Conservation (phyloP, 495 filamentous ascomycete species). For the Hapsidospora chrysogenum region DNA sequence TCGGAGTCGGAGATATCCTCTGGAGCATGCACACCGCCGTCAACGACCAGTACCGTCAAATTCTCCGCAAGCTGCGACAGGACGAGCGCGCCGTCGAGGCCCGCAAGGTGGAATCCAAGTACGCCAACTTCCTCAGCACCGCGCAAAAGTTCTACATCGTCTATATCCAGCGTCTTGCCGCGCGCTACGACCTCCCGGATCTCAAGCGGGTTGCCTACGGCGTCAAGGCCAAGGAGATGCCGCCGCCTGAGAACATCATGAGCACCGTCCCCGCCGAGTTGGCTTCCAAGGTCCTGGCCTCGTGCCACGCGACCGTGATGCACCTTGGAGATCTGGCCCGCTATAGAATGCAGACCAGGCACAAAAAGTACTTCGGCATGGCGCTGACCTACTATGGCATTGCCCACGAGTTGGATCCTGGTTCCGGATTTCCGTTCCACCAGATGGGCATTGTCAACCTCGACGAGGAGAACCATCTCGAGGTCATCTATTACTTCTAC, state of each 20-base stretch:
- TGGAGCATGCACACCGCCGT: slow-evolving; percentile 69
- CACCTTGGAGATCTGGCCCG: slow-evolving; percentile 81
- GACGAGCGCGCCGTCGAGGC: slow-evolving; percentile 51
- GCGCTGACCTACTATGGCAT: slow-evolving; percentile 75
- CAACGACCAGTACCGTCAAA: slow-evolving; percentile 59
- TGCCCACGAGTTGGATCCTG: slow-evolving; percentile 60
- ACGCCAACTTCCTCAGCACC: slow-evolving; percentile 67
- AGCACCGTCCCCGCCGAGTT: slow-evolving; percentile 23
- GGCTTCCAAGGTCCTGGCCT: slow-evolving; percentile 41
- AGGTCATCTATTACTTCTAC: slow-evolving; percentile 79
- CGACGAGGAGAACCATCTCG: slow-evolving; percentile 58
- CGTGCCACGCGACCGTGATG: slow-evolving; percentile 72
- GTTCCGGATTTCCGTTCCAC: slow-evolving; percentile 68
- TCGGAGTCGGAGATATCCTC: slow-evolving; percentile 48
- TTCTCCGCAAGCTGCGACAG: slow-evolving; percentile 23
- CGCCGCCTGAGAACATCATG: slow-evolving; percentile 11
- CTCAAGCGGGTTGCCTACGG: slow-evolving; percentile 53
- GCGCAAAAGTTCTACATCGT: slow-evolving; percentile 74
- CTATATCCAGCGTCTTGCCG: slow-evolving; percentile 64
- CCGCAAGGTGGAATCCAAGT: slow-evolving; percentile 66
- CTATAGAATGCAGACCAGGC: slow-evolving; percentile 42
- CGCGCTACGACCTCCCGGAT: slow-evolving; percentile 55
- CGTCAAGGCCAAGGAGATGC: slow-evolving; percentile 27
- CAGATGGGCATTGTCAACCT: slow-evolving; percentile 75
- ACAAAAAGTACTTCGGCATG: slow-evolving; percentile 52